Evolutionary conservation across 1,139 yeast genomes (phyloP).

Genomic region (Meyerozyma sp.): DNA sequence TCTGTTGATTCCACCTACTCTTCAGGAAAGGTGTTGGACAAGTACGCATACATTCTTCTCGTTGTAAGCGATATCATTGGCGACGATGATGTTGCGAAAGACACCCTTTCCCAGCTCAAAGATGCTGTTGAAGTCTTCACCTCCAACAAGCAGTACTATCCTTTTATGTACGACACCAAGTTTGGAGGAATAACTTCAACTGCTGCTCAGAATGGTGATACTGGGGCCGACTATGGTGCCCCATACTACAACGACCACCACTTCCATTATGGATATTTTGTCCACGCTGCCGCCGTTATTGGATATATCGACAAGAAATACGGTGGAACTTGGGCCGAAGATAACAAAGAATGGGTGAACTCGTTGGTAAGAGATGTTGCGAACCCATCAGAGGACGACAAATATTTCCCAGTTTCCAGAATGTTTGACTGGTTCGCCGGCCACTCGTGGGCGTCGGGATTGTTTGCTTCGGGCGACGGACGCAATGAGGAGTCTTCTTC

Average conservation of each 20-base stretch:
- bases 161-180: constrained; percentile 64
- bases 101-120: constrained; percentile 47
- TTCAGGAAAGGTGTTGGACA: constrained; percentile 70
- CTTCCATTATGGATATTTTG: constrained; percentile 74
- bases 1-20: constrained; percentile 52
- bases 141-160: constrained; percentile 47
- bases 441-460: constrained; percentile 83
- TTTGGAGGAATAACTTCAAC: constrained; percentile 67
- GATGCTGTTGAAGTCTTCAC: constrained; percentile 47
- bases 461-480: constrained; percentile 67
- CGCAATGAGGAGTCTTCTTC: constrained; percentile 77
- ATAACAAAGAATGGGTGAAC: constrained; percentile 64
- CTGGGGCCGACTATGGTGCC: constrained; percentile 45
- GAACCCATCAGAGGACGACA: constrained; percentile 58
- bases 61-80: constrained; percentile 57
- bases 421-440: constrained; percentile 79
- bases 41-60: constrained; percentile 65
- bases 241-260: constrained; percentile 74
- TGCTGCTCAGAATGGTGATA: constrained; percentile 46
- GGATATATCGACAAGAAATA: constrained; percentile 56
- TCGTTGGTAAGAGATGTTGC: constrained; percentile 70
- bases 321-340: constrained; percentile 64
- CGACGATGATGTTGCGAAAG: constrained; percentile 45
- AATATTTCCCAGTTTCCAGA: constrained; percentile 69
- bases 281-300: constrained; percentile 74